Percentiles rank a stretch among this genome's conserved stretches.
Evolutionary conservation across 2,329 filamentous ascomycete genomes (phyloP).

Genomic region (Calonectria fujianensis): DNA sequence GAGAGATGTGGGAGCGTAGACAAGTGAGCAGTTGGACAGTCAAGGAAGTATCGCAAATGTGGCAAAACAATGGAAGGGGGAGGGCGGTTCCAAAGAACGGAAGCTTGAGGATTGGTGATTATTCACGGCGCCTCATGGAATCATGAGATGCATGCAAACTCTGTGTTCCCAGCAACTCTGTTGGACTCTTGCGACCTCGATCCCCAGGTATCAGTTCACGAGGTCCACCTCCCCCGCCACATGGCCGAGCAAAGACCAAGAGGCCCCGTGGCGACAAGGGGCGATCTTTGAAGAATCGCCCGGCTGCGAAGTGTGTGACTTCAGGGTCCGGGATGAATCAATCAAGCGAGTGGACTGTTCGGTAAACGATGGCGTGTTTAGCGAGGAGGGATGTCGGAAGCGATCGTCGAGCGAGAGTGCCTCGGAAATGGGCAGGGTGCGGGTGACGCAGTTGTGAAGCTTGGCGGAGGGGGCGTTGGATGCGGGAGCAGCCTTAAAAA

Average conservation of each 20-base stretch:
- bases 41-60: neutral
- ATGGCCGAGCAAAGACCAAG: constrained; percentile 63
- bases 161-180: constrained; percentile 32
- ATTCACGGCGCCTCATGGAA: constrained; percentile 32
- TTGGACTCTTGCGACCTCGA: constrained; percentile 57
- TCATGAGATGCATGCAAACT: constrained; percentile 13
- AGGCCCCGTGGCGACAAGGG: constrained; percentile 47
- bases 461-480: neutral
- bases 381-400: constrained; percentile 8
- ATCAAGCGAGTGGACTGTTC: neutral
- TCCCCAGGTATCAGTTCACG: constrained; percentile 60
- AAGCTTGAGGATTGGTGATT: constrained; percentile 40
- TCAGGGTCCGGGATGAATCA: neutral
- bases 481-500: neutral
- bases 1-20: constrained; percentile 12
- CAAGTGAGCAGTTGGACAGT: neutral
- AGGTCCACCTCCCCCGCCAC: constrained; percentile 65
- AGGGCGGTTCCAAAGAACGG: constrained; percentile 38
- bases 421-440: constrained; percentile 39
- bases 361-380: constrained; percentile 3
- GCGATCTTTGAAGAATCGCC: constrained; percentile 46
- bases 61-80: constrained; percentile 30
- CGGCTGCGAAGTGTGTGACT: constrained; percentile 16
- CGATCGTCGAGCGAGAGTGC: constrained; percentile 36
- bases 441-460: constrained; percentile 23